These are phyloP conservation scores for Blechomonas ayalai DNA, from an alignment of 208 protist genomes.

Conservation along the genomic window DNA sequence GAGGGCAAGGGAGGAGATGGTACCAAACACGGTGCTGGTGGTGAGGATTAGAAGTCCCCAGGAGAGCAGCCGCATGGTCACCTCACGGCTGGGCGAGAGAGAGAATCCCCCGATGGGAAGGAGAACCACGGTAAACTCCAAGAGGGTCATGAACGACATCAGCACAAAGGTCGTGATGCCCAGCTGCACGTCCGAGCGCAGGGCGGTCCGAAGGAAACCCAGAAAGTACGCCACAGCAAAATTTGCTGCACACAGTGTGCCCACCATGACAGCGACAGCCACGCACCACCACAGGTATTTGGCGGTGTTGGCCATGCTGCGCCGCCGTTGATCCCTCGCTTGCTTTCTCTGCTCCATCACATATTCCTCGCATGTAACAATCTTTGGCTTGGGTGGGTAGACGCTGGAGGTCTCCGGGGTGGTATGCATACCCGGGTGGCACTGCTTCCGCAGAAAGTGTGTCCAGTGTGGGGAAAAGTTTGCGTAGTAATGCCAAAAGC, in stretches of 20 bases:
- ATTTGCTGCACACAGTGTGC: slow-evolving; percentile 45
- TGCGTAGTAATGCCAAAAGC: slow-evolving; percentile 73
- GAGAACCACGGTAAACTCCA: slow-evolving; percentile 69
- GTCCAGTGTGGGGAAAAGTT: slow-evolving; percentile 84
- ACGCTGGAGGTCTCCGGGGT: slow-evolving; percentile 54
- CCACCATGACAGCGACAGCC: slow-evolving; percentile 57
- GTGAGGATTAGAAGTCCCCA: slow-evolving; percentile 70
- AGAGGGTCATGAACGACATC: slow-evolving; percentile 38
- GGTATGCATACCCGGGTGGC: slow-evolving; percentile 31
- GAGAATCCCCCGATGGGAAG: slow-evolving; percentile 46
- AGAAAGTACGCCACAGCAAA: slow-evolving; percentile 72
- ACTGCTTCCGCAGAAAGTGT: slow-evolving; percentile 51
- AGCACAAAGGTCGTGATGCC: slow-evolving; percentile 53
- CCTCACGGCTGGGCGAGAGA: slow-evolving; percentile 34
- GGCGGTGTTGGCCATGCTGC: slow-evolving; percentile 36
- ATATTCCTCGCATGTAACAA: slow-evolving; percentile 76
- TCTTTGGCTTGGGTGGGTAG: slow-evolving; percentile 62
- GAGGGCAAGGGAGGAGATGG: slow-evolving; percentile 62
- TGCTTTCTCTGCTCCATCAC: slow-evolving; percentile 49
- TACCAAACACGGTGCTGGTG: slow-evolving; percentile 53
- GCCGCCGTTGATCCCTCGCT: slow-evolving; percentile 41
- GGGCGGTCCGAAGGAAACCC: slow-evolving; percentile 49
- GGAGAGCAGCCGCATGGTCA: slow-evolving; percentile 57
- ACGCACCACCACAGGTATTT: slow-evolving; percentile 68
- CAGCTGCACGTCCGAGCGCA: slow-evolving; percentile 44